Conservation (phyloP, 2,329 filamentous ascomycete species). For the Apiospora kogelbergensis region DNA sequence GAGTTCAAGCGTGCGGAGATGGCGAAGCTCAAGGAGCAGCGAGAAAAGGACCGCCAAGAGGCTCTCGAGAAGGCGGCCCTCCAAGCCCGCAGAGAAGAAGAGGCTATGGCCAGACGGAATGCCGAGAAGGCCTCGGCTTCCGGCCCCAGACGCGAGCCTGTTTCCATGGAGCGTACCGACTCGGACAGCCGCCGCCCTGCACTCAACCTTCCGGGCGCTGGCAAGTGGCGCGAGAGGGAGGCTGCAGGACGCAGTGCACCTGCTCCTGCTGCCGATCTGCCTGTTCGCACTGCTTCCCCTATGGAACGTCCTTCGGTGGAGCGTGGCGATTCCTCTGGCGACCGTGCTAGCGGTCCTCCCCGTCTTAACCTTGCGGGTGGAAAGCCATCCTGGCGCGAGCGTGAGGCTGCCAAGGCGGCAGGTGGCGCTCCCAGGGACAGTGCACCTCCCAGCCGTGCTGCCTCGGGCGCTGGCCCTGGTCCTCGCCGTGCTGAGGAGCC, state of each 20-base stretch:
- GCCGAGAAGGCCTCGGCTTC: slow-evolving; percentile 59
- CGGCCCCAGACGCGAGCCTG: slow-evolving; percentile 39
- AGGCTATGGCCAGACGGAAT: slow-evolving; percentile 75
- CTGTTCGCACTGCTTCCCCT: slow-evolving; percentile 25
- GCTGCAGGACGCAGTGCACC: slow-evolving; percentile 25
- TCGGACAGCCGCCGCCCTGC: slow-evolving; percentile 23
- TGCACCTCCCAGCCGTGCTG: slow-evolving; percentile 12
- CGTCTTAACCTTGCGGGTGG: slow-evolving; percentile 52
- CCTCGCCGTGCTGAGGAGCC: neutral
- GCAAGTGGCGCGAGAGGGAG: slow-evolving; percentile 46
- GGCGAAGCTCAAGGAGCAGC: slow-evolving; percentile 64
- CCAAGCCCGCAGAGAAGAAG: slow-evolving; percentile 83
- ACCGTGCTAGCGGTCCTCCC: slow-evolving; percentile 41
- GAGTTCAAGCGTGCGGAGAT: slow-evolving; percentile 76
- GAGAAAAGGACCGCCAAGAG: slow-evolving; percentile 69
- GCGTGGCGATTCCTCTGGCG: slow-evolving; percentile 41
- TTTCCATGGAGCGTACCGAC: slow-evolving; percentile 37
- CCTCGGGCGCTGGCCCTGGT: neutral
- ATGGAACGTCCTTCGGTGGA: slow-evolving; percentile 19
- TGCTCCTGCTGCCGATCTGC: slow-evolving; percentile 33
- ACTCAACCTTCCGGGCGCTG: slow-evolving; percentile 32
- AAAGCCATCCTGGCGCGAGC: slow-evolving; percentile 59
- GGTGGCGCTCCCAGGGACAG: slow-evolving; percentile 23
- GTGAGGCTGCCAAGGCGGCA: slow-evolving; percentile 49
- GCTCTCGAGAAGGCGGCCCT: slow-evolving; percentile 61